A percentile compares a stretch with the other conserved stretches of the same genome.
These are phyloP conservation scores for Wickerhamiella bombiphila DNA, from an alignment of 805 yeast species.

Conservation along the genomic window DNA sequence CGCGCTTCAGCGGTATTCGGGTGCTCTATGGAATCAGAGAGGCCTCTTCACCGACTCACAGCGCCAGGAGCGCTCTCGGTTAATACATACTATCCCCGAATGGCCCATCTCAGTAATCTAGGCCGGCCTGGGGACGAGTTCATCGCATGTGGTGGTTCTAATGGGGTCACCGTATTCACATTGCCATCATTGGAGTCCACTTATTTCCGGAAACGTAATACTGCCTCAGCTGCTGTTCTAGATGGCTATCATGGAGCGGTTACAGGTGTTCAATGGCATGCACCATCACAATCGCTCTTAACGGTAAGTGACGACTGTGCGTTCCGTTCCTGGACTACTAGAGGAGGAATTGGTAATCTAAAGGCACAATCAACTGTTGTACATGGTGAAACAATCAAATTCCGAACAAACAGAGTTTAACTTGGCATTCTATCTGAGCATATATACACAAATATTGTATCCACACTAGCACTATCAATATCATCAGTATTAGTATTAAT, in stretches of 20 bases:
- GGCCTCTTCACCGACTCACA: conserved; percentile 5
- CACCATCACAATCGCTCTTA: conserved; percentile 5
- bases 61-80: neutral
- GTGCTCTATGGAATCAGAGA: neutral
- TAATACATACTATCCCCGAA: neutral
- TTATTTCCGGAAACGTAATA: neutral
- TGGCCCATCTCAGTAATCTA: neutral
- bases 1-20: conserved; percentile 10
- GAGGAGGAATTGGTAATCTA: neutral
- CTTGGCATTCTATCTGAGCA: conserved; percentile 6
- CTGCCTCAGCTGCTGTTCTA: conserved; percentile 3
- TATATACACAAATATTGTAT: conserved; percentile 3
- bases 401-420: conserved; percentile 7
- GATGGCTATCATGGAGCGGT: conserved; percentile 10
- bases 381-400: neutral
- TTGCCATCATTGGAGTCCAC: conserved; percentile 6
- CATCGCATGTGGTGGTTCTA: conserved; percentile 14
- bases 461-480: too few relatives aligned
- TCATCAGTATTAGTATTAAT: too few relatives aligned
- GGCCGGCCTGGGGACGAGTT: conserved; percentile 11
- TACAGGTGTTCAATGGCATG: conserved; percentile 10
- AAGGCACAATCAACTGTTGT: neutral
- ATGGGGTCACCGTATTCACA: conserved; percentile 8
- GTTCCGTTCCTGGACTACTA: neutral
- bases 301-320: conserved; percentile 3